Percentiles rank a stretch among this genome's conserved stretches.
Evolutionary conservation across 2,329 filamentous ascomycete genomes (phyloP).

Genomic region (Aspergillus sp.): DNA sequence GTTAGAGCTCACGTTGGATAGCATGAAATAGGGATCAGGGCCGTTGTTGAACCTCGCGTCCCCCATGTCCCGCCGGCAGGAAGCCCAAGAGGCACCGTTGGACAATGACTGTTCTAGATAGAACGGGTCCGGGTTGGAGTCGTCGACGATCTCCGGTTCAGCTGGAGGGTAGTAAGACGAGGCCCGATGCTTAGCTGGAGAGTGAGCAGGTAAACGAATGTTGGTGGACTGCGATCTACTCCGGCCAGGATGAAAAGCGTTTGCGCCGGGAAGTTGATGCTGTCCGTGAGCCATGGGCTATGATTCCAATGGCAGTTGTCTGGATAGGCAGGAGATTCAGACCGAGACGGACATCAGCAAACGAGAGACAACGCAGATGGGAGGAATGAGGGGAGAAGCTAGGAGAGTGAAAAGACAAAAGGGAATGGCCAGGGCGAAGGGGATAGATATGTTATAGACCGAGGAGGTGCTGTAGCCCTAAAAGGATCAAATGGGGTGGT

Average conservation of each 20-base stretch:
- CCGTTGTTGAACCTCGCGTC: slow-evolving; percentile 33
- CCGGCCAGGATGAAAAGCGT: slow-evolving; percentile 29
- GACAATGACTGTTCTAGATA: slow-evolving; percentile 38
- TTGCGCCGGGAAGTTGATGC: slow-evolving; percentile 31
- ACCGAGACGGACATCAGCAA: slow-evolving; percentile 5
- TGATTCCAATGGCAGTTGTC: slow-evolving; percentile 17
- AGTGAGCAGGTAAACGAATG: slow-evolving; percentile 26
- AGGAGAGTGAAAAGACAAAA: not conserved
- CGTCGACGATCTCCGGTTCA: slow-evolving; percentile 27
- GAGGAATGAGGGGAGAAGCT: slow-evolving; percentile 5
- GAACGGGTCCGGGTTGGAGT: slow-evolving; percentile 38
- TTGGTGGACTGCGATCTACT: slow-evolving; percentile 32
- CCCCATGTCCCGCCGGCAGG: slow-evolving; percentile 25
- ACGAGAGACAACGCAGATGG: slow-evolving; percentile 9
- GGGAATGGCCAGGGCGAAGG: slow-evolving; percentile 25
- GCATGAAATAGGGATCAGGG: slow-evolving; percentile 30
- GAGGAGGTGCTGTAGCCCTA: slow-evolving; percentile 14
- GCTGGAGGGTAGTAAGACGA: slow-evolving; percentile 31
- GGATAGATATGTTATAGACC: slow-evolving; percentile 30
- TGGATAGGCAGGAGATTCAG: not conserved
- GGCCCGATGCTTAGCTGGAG: slow-evolving; percentile 27
- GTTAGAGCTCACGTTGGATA: slow-evolving; percentile 24
- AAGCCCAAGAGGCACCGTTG: slow-evolving; percentile 25
- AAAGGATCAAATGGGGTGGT: slow-evolving; percentile 16
- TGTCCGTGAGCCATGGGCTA: slow-evolving; percentile 40